Conservation (phyloP, 257 asterid species). For the Haberlea rhodopensis region DNA sequence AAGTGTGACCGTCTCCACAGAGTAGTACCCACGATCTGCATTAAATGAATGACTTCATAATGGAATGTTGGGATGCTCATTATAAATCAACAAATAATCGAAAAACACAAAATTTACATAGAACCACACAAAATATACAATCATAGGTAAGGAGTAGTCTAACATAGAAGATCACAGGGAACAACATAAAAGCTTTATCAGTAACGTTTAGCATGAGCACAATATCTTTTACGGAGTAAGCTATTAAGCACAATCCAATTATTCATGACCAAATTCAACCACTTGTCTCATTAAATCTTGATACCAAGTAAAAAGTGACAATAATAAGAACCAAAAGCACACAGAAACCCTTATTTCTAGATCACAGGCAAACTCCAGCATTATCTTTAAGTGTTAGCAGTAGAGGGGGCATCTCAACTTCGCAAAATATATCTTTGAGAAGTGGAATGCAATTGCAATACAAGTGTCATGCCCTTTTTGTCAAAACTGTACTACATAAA, state of each 20-base stretch:
- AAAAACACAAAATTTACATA: not conserved
- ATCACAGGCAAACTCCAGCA: not conserved
- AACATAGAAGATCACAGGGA: not conserved
- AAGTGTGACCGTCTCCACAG: constrained; percentile 95
- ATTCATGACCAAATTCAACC: not conserved
- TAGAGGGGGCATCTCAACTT: not conserved
- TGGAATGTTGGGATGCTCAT: not conserved
- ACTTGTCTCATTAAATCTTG: not conserved
- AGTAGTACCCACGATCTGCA: constrained; percentile 99
- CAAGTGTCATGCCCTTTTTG: not conserved
- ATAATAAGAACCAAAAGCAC: not conserved
- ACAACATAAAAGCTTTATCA: not conserved
- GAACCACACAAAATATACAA: constrained; percentile 28
- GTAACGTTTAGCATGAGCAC: not conserved
- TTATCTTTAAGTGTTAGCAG: not conserved
- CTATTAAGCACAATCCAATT: not conserved
- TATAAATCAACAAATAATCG: not conserved
- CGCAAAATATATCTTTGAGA: no score
- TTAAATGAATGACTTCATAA: constrained; percentile 15
- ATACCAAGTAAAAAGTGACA: no score
- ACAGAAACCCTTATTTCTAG: not conserved
- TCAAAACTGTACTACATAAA: not conserved
- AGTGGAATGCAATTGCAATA: no score
- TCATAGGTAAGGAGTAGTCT: constrained; percentile 43
- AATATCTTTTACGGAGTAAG: not conserved